Conservation (phyloP, 177 flowering plant species). For the Vitis hybrid region DNA sequence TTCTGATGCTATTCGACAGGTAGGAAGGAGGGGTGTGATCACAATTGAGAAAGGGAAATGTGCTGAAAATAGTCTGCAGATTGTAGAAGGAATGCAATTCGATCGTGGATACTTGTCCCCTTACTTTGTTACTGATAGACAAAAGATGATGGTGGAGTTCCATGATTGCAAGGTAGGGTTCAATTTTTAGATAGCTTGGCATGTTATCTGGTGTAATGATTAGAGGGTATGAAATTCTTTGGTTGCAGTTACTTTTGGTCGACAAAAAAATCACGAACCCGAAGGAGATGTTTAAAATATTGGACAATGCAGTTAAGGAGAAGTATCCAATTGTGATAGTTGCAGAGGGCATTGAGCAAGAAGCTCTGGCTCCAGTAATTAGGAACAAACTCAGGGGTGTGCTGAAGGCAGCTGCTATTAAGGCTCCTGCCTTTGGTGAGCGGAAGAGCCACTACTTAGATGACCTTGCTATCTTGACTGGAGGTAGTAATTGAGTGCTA, state of each 20-base stretch:
- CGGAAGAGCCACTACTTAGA: slow-evolving; percentile 88
- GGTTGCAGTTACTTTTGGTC: slow-evolving; percentile 83
- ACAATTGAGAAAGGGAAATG: slow-evolving; percentile 72
- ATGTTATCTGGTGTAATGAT: slow-evolving; percentile 16
- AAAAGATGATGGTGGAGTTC: slow-evolving; percentile 60
- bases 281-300: slow-evolving; percentile 66
- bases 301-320: slow-evolving; percentile 78
- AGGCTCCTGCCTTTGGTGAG: slow-evolving; percentile 87
- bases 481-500: slow-evolving; percentile 51
- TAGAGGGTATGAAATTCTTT: slow-evolving; percentile 25
- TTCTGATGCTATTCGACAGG: slow-evolving; percentile 61
- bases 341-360: slow-evolving; percentile 85
- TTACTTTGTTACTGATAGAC: slow-evolving; percentile 76
- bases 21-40: slow-evolving; percentile 74
- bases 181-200: neutral
- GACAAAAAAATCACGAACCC: slow-evolving; percentile 75
- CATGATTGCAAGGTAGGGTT: slow-evolving; percentile 72
- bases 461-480: slow-evolving; percentile 87
- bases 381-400: slow-evolving; percentile 78
- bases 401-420: slow-evolving; percentile 79
- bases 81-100: slow-evolving; percentile 93
- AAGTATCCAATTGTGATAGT: slow-evolving; percentile 71
- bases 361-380: slow-evolving; percentile 79
- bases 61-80: slow-evolving; percentile 51
- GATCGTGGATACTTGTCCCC: slow-evolving; percentile 91